Conservation (phyloP, 257 asterid species). For the Cordia subcordata region DNA sequence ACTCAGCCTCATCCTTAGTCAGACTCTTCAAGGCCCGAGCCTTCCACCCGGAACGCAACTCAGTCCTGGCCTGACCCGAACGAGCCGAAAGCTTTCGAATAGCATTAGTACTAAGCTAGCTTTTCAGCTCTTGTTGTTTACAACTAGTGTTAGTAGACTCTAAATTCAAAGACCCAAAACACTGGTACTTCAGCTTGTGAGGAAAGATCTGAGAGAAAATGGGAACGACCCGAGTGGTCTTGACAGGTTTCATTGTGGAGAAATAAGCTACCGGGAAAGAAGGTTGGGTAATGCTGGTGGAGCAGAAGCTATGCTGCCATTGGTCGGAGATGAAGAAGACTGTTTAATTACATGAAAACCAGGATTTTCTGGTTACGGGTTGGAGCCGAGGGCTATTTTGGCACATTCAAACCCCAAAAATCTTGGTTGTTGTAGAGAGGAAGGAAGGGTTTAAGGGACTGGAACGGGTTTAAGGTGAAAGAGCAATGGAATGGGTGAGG, state of each 20-base stretch:
- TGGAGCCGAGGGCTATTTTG: not conserved
- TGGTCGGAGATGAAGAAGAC: not conserved
- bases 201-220: slow-evolving; percentile 55
- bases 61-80: slow-evolving; percentile 22
- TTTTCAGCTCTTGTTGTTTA: not conserved
- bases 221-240: slow-evolving; percentile 31
- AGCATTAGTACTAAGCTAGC: not conserved
- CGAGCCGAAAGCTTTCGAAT: slow-evolving; percentile 35
- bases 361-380: not conserved
- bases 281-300: slow-evolving; percentile 24
- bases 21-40: slow-evolving; percentile 52
- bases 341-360: not conserved
- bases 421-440: not conserved
- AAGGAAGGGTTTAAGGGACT: not conserved
- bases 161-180: slow-evolving; percentile 29
- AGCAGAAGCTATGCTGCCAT: slow-evolving; percentile 9
- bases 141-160: not conserved
- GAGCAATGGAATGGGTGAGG: not conserved
- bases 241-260: slow-evolving; percentile 19
- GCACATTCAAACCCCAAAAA: not conserved
- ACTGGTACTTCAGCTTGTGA: slow-evolving; percentile 41
- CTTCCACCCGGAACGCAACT: not conserved
- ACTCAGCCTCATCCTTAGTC: slow-evolving; percentile 92
- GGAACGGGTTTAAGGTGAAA: not conserved
- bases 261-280: slow-evolving; percentile 20